Evolutionary conservation across 2,329 filamentous ascomycete species (phyloP).

Genomic region (Aciculosporium take): DNA sequence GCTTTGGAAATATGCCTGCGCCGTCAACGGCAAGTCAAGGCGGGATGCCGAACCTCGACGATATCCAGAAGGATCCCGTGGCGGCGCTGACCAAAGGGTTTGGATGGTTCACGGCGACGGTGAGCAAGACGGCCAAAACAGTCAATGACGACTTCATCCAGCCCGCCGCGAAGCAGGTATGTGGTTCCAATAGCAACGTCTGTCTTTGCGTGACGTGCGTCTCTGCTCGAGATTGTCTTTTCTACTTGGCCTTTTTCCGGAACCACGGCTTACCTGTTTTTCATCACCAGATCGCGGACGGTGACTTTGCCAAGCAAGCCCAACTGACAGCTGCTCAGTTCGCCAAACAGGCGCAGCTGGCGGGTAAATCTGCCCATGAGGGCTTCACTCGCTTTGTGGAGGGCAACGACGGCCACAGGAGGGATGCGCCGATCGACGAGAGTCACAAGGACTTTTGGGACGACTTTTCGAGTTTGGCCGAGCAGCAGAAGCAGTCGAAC

Average conservation of each 20-base stretch:
- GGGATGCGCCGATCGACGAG: conserved; percentile 35
- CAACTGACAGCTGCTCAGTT: conserved; percentile 49
- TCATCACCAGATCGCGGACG: conserved; percentile 56
- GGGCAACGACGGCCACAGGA: conserved; percentile 35
- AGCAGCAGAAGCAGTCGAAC: conserved; percentile 32
- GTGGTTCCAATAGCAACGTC: not conserved
- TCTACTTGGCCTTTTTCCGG: not conserved
- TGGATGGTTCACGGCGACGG: conserved; percentile 81
- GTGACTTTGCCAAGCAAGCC: conserved; percentile 58
- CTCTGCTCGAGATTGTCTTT: not conserved
- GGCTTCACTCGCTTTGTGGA: conserved; percentile 81
- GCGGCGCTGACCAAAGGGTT: conserved; percentile 83
- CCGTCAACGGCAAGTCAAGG: conserved; percentile 30
- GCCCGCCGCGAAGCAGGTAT: conserved; percentile 52
- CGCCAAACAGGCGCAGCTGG: conserved; percentile 51
- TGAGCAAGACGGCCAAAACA: conserved; percentile 79
- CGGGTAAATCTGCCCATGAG: conserved; percentile 62
- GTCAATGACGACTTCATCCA: conserved; percentile 87
- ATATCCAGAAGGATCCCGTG: conserved; percentile 82
- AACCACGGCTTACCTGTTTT: too few relatives aligned
- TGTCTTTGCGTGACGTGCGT: too few relatives aligned
- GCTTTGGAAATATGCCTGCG: conserved; percentile 69
- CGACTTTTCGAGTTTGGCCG: conserved; percentile 60
- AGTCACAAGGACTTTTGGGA: conserved; percentile 85
- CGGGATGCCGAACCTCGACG: conserved; percentile 57